These are phyloP conservation scores for Pezicula carpinea DNA, from an alignment of 2,329 filamentous ascomycete genomes.

Conservation along the genomic window DNA sequence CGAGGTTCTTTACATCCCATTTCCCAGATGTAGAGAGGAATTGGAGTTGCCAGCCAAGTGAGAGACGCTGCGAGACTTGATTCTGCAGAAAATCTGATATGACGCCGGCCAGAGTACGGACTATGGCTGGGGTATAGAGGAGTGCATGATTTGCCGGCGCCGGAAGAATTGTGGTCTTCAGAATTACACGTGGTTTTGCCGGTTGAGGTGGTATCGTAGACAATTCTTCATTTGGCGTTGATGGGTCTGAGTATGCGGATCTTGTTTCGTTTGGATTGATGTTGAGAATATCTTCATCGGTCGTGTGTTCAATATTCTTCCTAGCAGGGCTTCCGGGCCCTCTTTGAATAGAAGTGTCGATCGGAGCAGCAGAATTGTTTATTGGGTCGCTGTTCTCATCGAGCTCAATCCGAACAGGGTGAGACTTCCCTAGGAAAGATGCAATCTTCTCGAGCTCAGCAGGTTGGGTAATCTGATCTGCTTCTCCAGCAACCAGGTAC, in stretches of 20 bases:
- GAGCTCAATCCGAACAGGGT: conserved; percentile 19
- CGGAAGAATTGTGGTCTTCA: conserved; percentile 69
- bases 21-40: conserved; percentile 86
- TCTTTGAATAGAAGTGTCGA: conserved; percentile 29
- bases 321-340: conserved; percentile 20
- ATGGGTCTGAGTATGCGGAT: conserved; percentile 39
- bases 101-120: conserved; percentile 72
- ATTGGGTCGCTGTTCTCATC: conserved; percentile 32
- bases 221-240: conserved; percentile 39
- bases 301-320: conserved; percentile 32
- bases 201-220: conserved; percentile 43
- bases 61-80: conserved; percentile 72
- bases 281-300: conserved; percentile 33
- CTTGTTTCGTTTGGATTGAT: conserved; percentile 28
- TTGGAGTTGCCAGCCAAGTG: conserved; percentile 85
- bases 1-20: conserved; percentile 96
- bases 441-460: conserved; percentile 65
- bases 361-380: conserved; percentile 44
- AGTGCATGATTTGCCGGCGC: conserved; percentile 78
- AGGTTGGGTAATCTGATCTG: conserved; percentile 72
- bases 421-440: conserved; percentile 30
- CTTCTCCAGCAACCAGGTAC: conserved; percentile 72
- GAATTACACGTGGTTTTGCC: conserved; percentile 43
- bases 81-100: conserved; percentile 76
- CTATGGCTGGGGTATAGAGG: conserved; percentile 72